These are phyloP conservation scores for Capsella bursapastoris DNA, from an alignment of 345 rosid genomes.

Conservation along the genomic window DNA sequence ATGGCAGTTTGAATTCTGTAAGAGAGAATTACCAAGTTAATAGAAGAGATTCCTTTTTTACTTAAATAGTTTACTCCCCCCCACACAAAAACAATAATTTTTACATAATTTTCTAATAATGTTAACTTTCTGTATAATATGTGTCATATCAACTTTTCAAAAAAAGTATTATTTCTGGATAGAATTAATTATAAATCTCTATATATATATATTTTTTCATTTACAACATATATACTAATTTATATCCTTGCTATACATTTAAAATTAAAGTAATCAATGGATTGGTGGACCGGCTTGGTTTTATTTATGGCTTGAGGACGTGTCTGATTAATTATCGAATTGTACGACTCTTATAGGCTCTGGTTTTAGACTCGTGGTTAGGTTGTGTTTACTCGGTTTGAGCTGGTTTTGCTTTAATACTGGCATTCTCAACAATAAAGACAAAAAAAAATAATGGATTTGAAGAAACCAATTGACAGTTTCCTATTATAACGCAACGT, in stretches of 20 bases:
- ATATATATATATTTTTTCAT: neutral
- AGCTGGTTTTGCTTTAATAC: too few relatives aligned
- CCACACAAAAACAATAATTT: neutral
- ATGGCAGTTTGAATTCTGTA: slow-evolving; percentile 22
- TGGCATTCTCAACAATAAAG: too few relatives aligned
- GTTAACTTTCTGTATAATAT: neutral
- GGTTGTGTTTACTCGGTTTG: too few relatives aligned
- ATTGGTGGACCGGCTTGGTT: too few relatives aligned
- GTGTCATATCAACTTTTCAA: neutral
- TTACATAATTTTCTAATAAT: neutral
- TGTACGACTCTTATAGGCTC: too few relatives aligned
- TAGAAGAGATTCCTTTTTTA: neutral
- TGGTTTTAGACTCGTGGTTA: too few relatives aligned
- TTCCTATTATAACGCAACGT: slow-evolving; percentile 7
- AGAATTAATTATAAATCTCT: neutral
- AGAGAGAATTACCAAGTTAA: slow-evolving; percentile 15
- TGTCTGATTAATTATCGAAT: too few relatives aligned
- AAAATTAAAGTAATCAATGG: too few relatives aligned
- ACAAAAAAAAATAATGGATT: neutral
- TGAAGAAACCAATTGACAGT: neutral
- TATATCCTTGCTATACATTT: neutral
- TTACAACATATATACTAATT: neutral
- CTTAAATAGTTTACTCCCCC: neutral
- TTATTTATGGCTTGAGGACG: too few relatives aligned
- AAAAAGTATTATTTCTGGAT: neutral